Evolutionary conservation across 768 basidiomycete genomes (phyloP), one percentile per base, ranked within the genome.

Genomic region (Amanita jacksonii): DNA sequence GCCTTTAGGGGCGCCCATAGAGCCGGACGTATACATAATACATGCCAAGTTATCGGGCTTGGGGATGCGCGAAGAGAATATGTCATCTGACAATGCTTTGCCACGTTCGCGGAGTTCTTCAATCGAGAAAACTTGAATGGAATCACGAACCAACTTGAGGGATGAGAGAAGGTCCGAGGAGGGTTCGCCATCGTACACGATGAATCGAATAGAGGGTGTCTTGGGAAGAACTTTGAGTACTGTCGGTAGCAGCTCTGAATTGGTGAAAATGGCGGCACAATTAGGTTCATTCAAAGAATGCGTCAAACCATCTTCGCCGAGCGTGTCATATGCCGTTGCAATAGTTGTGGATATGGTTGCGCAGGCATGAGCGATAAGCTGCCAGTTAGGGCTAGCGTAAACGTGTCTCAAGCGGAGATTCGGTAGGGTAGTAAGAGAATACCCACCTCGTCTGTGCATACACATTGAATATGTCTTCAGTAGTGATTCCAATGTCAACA

Each of bases 291-390:
- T 85, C 47, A 98, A 76, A 0, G 94, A 91, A 61, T 98, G 92
- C 0, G 80, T 67, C 15, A 99, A 77, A 40, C 94, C 91, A 0
- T 76, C 68, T 57, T 86, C 83, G 42, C 96, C 94, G 18, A 98
- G 82, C 2, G 90, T 94, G 57, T 96, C 94, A 63, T 99, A 98
- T 0, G 93, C 92, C 2, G 96, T 98, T 1, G 90, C 92, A 52
- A 96, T 87, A 7, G 82, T 73, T 2, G 81, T 79, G 5, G 81
- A 78, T 45, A 92, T 85, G 10, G 74, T 71, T 0, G 77, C 73
- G 57, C 90, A 96, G 0, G 78, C 88, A 56, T 90, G 81, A 0
- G 85, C 77, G 45, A 94, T 72, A 45, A 90, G 68, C 58, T 94
- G 91, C 93, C 93, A 97, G 55, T 82, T 85, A 15, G 73, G 66